Conservation (phyloP, 768 basidiomycete genomes). For the Amanita fuliginea region DNA sequence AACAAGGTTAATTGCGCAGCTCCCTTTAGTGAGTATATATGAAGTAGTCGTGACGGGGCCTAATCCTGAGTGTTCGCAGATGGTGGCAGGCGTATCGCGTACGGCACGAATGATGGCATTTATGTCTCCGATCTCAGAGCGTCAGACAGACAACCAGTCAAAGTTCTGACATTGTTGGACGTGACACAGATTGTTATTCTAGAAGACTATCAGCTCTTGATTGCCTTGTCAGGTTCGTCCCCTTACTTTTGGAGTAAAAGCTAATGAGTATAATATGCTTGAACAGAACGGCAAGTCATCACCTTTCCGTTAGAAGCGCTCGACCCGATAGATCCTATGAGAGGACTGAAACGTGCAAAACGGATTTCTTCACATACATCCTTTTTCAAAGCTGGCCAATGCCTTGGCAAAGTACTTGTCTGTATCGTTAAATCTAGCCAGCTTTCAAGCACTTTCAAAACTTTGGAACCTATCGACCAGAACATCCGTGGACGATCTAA, state of each 20-base stretch:
- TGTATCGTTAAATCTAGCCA: constrained; percentile 96
- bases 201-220: constrained; percentile 89
- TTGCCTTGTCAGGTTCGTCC: constrained; percentile 88
- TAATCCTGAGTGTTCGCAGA: constrained; percentile 30
- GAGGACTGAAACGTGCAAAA: constrained; percentile 88
- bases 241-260: not conserved
- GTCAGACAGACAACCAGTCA: constrained; percentile 68
- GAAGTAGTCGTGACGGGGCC: not conserved
- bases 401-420: constrained; percentile 83
- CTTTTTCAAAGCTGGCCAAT: constrained; percentile 95
- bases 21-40: constrained; percentile 58
- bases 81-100: constrained; percentile 76
- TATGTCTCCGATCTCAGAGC: constrained; percentile 87
- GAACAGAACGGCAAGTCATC: constrained; percentile 83
- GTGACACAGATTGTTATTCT: constrained; percentile 94
- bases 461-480: constrained; percentile 92
- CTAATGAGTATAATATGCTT: not conserved
- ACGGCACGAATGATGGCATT: constrained; percentile 96
- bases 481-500: constrained; percentile 66
- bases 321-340: constrained; percentile 81
- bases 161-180: constrained; percentile 80
- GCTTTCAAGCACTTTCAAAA: constrained; percentile 94
- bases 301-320: constrained; percentile 93
- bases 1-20: constrained; percentile 93
- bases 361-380: constrained; percentile 92